Conservation (phyloP, 2,329 filamentous ascomycete genomes). For the Trichoderma atroviride region DNA sequence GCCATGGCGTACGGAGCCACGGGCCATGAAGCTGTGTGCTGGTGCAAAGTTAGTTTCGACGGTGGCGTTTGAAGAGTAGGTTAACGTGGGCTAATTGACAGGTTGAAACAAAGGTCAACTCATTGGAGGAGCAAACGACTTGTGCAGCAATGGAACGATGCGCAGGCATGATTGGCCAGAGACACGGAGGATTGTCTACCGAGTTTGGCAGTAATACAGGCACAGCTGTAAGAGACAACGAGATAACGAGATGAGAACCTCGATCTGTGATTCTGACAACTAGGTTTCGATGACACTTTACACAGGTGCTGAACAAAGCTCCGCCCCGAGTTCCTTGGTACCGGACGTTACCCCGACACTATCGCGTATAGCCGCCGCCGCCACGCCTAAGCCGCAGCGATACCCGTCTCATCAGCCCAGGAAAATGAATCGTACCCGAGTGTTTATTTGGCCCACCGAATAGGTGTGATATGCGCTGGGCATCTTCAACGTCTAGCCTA, state of each 20-base stretch:
- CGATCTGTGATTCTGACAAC: background rate
- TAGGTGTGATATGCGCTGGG: background rate
- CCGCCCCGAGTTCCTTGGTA: background rate
- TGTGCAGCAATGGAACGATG: background rate
- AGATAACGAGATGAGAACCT: background rate
- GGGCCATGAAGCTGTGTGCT: slow-evolving; percentile 1
- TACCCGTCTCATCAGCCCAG: background rate
- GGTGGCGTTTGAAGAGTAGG: slow-evolving; percentile 3
- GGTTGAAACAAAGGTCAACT: background rate
- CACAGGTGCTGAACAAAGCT: background rate
- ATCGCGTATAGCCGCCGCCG: background rate
- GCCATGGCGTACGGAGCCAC: background rate
- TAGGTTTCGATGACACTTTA: background rate
- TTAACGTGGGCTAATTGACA: slow-evolving; percentile 11
- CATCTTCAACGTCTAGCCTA: background rate
- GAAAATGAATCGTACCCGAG: background rate
- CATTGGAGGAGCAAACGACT: slow-evolving; percentile 7
- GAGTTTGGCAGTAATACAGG: background rate
- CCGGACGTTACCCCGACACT: slow-evolving; percentile 5
- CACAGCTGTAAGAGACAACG: background rate
- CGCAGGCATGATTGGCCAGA: background rate
- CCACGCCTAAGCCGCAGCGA: slow-evolving; percentile 11
- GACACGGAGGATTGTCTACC: background rate
- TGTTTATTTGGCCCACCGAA: background rate
- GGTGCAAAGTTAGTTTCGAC: slow-evolving; percentile 15